Evolutionary conservation across 2,329 filamentous ascomycete species (phyloP), one percentile per base, ranked within the genome.

Genomic region (Claviceps lovelessii): DNA sequence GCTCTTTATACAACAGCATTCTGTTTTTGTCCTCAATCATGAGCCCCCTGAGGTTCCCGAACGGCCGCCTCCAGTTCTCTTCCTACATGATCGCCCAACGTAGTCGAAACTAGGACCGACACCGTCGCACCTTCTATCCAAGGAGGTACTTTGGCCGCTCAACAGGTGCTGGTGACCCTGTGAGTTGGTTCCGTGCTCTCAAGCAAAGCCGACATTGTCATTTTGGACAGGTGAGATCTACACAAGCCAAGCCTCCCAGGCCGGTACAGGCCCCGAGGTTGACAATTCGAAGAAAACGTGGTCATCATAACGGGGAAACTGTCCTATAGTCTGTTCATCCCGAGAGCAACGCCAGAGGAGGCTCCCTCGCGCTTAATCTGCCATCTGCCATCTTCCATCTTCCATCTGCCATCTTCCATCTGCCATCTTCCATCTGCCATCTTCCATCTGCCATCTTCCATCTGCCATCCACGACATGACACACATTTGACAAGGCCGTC

Each of bases 131-230:
- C 35, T 33, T n/a, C 29, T 33, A 4, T 15, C 5, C 9, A 19
- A 3, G 45, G 31, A 5, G 33, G 5, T 39, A 11, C 48, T 23
- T 39, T 49, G 82, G 80, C 39, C 77, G 77, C 53, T 79, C 76
- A 1, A 78, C 78, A 0, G 82, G 81, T n/a, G 76, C 75, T 28
- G 81, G 81, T 1, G 72, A 76, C 0, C 63, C 83, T 4, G 71
- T 73, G 4, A 68, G 83, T 52, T 83, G 80, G 73, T 81, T 74
- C 9, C 78, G 81, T 56, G 65, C 72, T 57, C 72, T 83, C 54
- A 75, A 79, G 61, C 66, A 72, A 72, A 28, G 63, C 65, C 35
- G 48, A 65, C 0, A 66, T 53, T 15, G 13, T 53, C 23, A 10
- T 28, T 17, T 17, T 28, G n/a, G 5, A 19, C 15, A 23, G 28